Percentiles rank a stretch among this genome's conserved stretches.
Conservation (phyloP, 129 eudicot genomes). For the Mikania micrantha region DNA sequence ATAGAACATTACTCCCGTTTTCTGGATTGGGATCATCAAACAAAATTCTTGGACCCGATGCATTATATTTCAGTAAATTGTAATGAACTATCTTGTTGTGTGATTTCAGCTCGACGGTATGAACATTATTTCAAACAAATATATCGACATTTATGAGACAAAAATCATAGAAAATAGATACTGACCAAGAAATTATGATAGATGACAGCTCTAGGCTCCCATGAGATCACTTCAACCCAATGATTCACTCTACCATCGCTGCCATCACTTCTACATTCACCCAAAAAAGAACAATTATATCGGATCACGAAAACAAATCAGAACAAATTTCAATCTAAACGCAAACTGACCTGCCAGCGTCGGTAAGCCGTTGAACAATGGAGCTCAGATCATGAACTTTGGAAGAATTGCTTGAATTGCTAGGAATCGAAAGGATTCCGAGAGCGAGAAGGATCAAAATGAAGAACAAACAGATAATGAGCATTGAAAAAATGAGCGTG, state of each 20-base stretch:
- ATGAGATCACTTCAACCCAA: constrained; percentile 65
- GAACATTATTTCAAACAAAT: not conserved
- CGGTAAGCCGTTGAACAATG: constrained; percentile 33
- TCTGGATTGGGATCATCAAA: not conserved
- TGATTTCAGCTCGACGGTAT: no score
- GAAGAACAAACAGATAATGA: constrained; percentile 40
- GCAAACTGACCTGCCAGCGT: constrained; percentile 32
- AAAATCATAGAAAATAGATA: not conserved
- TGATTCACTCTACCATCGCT: constrained; percentile 38
- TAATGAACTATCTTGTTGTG: not conserved
- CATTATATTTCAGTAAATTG: not conserved
- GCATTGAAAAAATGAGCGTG: constrained; percentile 39
- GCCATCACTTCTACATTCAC: constrained; percentile 28
- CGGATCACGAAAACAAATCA: not conserved
- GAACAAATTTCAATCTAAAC: not conserved
- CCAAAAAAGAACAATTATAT: not conserved
- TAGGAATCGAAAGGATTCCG: constrained; percentile 50
- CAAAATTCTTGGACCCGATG: no score
- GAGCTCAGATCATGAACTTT: constrained; percentile 54
- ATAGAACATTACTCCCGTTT: not conserved
- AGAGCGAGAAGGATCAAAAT: constrained; percentile 45
- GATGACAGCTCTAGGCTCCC: constrained; percentile 73
- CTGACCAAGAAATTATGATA: constrained; percentile 47
- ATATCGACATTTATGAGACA: not conserved
- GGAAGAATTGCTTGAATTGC: constrained; percentile 18